phyloP scores from a whole-genome alignment of 306 rosid species.

The Canavalia gladiata region DNA sequence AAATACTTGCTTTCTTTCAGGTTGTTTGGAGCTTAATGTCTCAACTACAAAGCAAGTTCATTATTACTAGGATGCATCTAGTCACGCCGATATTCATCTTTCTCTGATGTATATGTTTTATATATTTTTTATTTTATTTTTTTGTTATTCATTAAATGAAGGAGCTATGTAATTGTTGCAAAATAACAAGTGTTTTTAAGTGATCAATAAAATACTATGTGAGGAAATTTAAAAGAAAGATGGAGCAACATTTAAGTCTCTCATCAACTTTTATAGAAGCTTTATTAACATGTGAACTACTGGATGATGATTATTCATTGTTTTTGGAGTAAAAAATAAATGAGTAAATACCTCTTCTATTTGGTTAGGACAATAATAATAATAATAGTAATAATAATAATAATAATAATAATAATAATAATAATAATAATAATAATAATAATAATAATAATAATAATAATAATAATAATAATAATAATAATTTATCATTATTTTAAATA shows the following conservation, averaged over 20 bases:
- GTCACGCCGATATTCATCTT: constrained; percentile 23
- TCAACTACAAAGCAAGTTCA: constrained; percentile 24
- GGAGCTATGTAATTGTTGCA: constrained; percentile 36
- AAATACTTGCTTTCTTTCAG: constrained; percentile 47
- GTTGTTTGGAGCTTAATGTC: constrained; percentile 61
- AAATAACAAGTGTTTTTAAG: constrained; percentile 32
- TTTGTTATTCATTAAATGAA: constrained; percentile 30
- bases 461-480: neutral
- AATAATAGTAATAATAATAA: too few species aligned
- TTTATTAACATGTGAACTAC: neutral
- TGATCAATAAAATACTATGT: constrained; percentile 41
- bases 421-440: too few species aligned
- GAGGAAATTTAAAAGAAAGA: constrained; percentile 27
- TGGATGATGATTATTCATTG: neutral
- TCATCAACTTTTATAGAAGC: neutral
- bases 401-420: too few species aligned
- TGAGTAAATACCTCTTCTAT: neutral
- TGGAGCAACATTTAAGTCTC: neutral
- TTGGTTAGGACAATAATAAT: neutral
- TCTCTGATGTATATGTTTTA: constrained; percentile 38
- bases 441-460: too few species aligned
- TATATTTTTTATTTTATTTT: neutral
- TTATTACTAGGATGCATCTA: constrained; percentile 13
- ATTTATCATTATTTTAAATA: too few species aligned
- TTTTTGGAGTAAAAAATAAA: too few species aligned